Evolutionary conservation across 805 yeast species (phyloP).

Genomic region (Wickerhamomyces rabaulensis): DNA sequence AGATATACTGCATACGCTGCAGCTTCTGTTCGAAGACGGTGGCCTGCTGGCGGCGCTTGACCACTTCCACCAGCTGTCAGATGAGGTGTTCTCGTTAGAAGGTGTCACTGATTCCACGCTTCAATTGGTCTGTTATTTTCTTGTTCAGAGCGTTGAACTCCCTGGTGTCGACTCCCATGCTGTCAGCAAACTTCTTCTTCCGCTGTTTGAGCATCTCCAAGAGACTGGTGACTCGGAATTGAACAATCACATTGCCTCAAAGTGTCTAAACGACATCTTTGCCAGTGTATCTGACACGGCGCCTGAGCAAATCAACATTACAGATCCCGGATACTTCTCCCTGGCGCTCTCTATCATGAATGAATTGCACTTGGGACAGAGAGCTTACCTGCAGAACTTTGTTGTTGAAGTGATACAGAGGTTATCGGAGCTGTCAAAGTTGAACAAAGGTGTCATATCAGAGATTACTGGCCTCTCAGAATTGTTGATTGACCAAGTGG

Average conservation of each 20-base stretch:
- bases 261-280: not conserved
- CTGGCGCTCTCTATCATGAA: not conserved
- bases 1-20: not conserved
- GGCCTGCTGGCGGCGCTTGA: not conserved
- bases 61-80: not conserved
- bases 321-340: not conserved
- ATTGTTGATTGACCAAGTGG: not conserved
- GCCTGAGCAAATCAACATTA: not conserved
- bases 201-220: not conserved
- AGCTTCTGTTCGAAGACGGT: not conserved
- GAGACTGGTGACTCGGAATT: not conserved
- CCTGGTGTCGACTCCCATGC: not conserved
- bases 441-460: slow-evolving; percentile 2
- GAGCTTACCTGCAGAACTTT: not conserved
- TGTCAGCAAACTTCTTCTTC: not conserved
- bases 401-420: not conserved
- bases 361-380: not conserved
- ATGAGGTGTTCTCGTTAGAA: not conserved
- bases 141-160: not conserved
- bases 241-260: not conserved
- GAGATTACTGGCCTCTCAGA: not conserved
- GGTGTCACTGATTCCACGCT: not conserved
- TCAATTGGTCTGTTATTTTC: not conserved
- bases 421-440: not conserved
- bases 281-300: not conserved